A percentile compares a stretch with the other conserved stretches of the same genome.
These are phyloP conservation scores for Phaeotremella fagi DNA, from an alignment of 768 basidiomycete species.

Conservation along the genomic window DNA sequence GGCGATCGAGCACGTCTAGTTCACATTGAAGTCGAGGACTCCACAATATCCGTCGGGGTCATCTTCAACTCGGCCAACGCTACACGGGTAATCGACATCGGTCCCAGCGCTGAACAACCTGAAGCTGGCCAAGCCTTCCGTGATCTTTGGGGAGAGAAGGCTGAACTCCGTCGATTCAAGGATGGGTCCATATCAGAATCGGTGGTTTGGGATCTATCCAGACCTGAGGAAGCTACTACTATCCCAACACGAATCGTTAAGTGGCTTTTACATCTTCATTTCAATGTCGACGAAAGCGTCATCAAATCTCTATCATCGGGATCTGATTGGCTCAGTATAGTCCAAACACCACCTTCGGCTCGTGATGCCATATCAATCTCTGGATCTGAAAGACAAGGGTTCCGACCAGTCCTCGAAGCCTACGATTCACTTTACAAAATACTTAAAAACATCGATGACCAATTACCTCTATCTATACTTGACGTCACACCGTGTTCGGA, in stretches of 20 bases:
- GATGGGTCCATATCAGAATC: slow-evolving; percentile 88
- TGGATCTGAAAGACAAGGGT: slow-evolving; percentile 49
- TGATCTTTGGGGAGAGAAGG: slow-evolving; percentile 83
- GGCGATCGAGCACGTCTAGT: slow-evolving; percentile 66
- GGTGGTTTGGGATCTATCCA: slow-evolving; percentile 88
- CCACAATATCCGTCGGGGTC: slow-evolving; percentile 64
- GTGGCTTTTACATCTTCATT: slow-evolving; percentile 72
- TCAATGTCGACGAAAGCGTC: slow-evolving; percentile 54
- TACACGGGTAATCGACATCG: slow-evolving; percentile 84
- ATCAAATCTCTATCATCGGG: slow-evolving; percentile 32
- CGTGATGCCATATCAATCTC: slow-evolving; percentile 43
- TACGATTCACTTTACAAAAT: slow-evolving; percentile 72
- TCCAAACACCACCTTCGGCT: slow-evolving; percentile 46
- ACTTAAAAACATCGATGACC: slow-evolving; percentile 67
- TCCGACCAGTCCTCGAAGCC: slow-evolving; percentile 59
- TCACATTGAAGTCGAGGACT: slow-evolving; percentile 52
- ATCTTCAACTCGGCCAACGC: slow-evolving; percentile 68
- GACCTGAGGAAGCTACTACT: slow-evolving; percentile 70
- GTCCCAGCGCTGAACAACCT: slow-evolving; percentile 60
- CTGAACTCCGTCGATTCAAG: slow-evolving; percentile 90
- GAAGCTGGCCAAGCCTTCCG: slow-evolving; percentile 61
- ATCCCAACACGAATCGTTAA: slow-evolving; percentile 70
- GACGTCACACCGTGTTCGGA: slow-evolving; percentile 71
- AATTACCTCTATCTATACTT: slow-evolving; percentile 69
- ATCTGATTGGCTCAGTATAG: slow-evolving; percentile 26